These are phyloP conservation scores for Aphanomyces invadans DNA, from an alignment of 352 stramenopile species.

Conservation along the genomic window DNA sequence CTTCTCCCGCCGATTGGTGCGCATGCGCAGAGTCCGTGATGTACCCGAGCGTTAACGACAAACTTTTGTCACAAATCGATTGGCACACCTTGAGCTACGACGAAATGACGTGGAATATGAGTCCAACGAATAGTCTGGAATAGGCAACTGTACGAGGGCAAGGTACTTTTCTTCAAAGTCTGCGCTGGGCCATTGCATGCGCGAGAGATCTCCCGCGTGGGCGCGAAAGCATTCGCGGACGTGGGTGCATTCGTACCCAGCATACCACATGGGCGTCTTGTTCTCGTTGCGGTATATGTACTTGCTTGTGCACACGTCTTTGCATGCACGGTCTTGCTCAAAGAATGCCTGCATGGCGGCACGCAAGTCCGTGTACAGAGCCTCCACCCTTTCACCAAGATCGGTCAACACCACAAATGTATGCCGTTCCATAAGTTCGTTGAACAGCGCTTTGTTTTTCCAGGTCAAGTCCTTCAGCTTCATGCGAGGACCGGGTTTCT, in stretches of 20 bases:
- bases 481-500: slow-evolving; percentile 31
- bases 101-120: background rate
- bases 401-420: slow-evolving; percentile 56
- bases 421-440: slow-evolving; percentile 47
- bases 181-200: slow-evolving; percentile 37
- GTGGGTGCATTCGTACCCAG: slow-evolving; percentile 47
- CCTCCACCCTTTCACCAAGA: slow-evolving; percentile 37
- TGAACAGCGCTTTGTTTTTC: slow-evolving; percentile 41
- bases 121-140: no score
- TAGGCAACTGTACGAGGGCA: slow-evolving; percentile 35
- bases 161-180: slow-evolving; percentile 41
- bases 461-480: slow-evolving; percentile 38
- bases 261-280: slow-evolving; percentile 56
- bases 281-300: slow-evolving; percentile 52
- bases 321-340: slow-evolving; percentile 32
- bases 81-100: slow-evolving; percentile 20
- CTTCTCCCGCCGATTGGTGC: slow-evolving; percentile 31
- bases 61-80: slow-evolving; percentile 40
- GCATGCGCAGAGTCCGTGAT: slow-evolving; percentile 28
- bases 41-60: slow-evolving; percentile 46
- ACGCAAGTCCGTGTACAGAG: slow-evolving; percentile 33
- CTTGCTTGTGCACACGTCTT: slow-evolving; percentile 43
- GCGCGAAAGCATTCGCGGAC: slow-evolving; percentile 55
- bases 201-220: slow-evolving; percentile 43
- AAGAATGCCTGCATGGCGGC: slow-evolving; percentile 43